Evolutionary conservation across 2,329 filamentous ascomycete genomes (phyloP), one percentile per base, ranked within the genome.

Genomic region (Xylariaceae sp.): DNA sequence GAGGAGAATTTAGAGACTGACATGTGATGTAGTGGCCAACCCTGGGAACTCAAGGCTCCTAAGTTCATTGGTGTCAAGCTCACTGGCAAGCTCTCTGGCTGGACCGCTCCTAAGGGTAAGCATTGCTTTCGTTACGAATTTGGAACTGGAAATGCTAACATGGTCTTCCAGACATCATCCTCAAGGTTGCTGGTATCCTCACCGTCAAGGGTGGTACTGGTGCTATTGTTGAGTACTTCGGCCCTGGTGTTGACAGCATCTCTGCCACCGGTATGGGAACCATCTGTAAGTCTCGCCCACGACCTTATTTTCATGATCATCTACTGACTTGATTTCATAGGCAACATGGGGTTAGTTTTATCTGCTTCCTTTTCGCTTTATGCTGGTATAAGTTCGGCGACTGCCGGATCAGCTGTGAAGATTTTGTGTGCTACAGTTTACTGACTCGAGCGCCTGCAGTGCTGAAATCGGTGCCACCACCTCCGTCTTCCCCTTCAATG

Each of bases 121-220:
- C 69, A 82, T 78, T 55, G 53, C 65, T 39, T 3, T 30, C 11
- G 17, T 47, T n/a, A 8, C 1, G 34, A 30, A 6, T 54, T 5
- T 23, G 6, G 34, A 11, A 2, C 5, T 7, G 18, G 15, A 49
- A 17, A 18, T 10, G 45, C 66, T 67, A 59, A 66, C 48, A 39
- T 30, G 23, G 4, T 30, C 42, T 54, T 23, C 2, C 66, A 92
- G 92, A 97, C 74, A 91, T 99, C 66, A 99, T 99, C 71, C 84
- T 97, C 60, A 96, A 97, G 86, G 89, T 97, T 66, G 94, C 94
- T 68, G 94, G 93, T 72, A 95, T 96, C 67, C 84, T 97, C 48
- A 97, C 94, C 54, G 94, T 99, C 72, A 97, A 97, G 84, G 94
- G 94, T 75, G 94, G 94, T 70, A 99, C 94, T 73, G 94, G 93